Percentiles rank a stretch among this genome's conserved stretches.
phyloP scores from a whole-genome alignment of 768 basidiomycete species.

The Strobilomyces dryophilus region DNA sequence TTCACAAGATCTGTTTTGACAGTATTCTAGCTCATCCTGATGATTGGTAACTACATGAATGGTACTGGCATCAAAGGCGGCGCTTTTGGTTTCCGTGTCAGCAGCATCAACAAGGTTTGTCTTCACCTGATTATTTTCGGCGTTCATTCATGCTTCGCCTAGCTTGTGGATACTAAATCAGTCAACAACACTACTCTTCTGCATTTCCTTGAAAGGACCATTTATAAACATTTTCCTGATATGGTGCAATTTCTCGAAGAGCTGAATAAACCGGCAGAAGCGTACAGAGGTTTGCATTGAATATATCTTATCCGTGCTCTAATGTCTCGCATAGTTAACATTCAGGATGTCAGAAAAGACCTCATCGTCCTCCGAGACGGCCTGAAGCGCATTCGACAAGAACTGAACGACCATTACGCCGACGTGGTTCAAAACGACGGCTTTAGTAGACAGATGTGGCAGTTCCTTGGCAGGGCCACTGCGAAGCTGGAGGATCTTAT shows the following conservation, averaged over 20 bases:
- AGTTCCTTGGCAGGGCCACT: conserved; percentile 74
- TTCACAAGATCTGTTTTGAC: conserved; percentile 2
- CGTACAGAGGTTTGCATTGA: conserved; percentile 72
- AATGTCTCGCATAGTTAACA: conserved; percentile 57
- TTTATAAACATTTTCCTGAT: conserved; percentile 80
- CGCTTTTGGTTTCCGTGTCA: conserved; percentile 94
- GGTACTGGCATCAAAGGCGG: conserved; percentile 94
- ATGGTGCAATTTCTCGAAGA: conserved; percentile 90
- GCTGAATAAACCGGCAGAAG: conserved; percentile 83
- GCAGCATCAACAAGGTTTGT: conserved; percentile 92
- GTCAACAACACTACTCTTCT: conserved; percentile 90
- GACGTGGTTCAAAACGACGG: conserved; percentile 67
- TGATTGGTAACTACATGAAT: conserved; percentile 98
- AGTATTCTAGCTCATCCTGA: conserved; percentile 67
- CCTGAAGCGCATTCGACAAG: conserved; percentile 74
- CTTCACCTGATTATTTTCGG: not conserved
- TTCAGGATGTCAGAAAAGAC: conserved; percentile 80
- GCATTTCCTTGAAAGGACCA: conserved; percentile 89
- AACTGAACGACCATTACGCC: conserved; percentile 75
- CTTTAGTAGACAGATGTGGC: conserved; percentile 91
- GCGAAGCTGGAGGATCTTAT: conserved; percentile 75
- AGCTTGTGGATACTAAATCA: conserved; percentile 98
- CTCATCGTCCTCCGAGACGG: conserved; percentile 69
- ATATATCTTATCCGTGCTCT: not conserved
- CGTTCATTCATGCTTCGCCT: conserved; percentile 4